These are phyloP conservation scores for Hypoxylon sp. DNA, from an alignment of 2,329 filamentous ascomycete species.

Conservation along the genomic window DNA sequence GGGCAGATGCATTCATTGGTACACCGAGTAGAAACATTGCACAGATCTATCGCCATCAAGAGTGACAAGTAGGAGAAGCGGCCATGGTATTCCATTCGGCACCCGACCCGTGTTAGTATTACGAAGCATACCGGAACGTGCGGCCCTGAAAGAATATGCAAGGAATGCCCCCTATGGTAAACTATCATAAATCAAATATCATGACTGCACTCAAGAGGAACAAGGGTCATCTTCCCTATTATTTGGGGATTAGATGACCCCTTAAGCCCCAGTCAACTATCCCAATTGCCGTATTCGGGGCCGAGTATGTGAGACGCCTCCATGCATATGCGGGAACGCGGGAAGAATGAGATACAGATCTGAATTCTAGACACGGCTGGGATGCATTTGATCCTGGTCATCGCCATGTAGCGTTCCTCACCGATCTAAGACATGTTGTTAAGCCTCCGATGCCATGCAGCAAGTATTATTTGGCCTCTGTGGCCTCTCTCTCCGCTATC, in stretches of 20 bases:
- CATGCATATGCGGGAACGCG: not conserved
- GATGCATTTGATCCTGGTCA: not conserved
- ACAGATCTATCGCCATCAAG: not conserved
- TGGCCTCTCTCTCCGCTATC: too few species aligned
- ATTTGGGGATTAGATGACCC: not conserved
- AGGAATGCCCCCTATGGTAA: not conserved
- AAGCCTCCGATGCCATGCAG: not conserved
- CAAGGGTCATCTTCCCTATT: not conserved
- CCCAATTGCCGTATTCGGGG: not conserved
- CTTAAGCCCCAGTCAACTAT: not conserved
- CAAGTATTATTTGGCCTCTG: not conserved
- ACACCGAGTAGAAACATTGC: not conserved
- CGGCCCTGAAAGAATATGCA: conserved; percentile 1
- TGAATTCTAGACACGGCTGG: not conserved
- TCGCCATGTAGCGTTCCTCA: not conserved
- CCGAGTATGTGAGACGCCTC: not conserved
- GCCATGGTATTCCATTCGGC: not conserved
- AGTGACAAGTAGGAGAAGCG: not conserved
- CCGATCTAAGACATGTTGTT: not conserved
- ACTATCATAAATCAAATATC: not conserved
- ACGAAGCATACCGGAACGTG: too few species aligned
- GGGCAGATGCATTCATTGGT: not conserved
- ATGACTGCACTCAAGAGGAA: not conserved
- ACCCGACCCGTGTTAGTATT: not conserved
- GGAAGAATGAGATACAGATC: not conserved